Evolutionary conservation across 2,329 filamentous ascomycete genomes (phyloP).

Genomic region (Knoxdaviesia capensis): DNA sequence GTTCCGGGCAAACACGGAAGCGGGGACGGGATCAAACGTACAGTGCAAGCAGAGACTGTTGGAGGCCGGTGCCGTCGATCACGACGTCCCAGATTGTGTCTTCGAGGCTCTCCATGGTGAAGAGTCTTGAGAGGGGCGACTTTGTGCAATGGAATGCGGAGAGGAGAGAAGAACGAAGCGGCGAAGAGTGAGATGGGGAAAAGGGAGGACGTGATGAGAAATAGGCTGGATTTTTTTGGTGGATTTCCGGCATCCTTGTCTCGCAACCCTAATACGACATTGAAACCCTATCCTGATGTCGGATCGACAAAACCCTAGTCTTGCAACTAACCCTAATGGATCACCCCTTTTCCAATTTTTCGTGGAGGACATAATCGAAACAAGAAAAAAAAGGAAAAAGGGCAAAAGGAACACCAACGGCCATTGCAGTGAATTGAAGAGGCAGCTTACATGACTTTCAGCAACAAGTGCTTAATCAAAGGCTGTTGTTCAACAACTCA

Average conservation of each 20-base stretch:
- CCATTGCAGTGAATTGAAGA: no score
- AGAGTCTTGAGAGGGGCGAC: neutral
- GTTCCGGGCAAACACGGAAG: constrained; percentile 1
- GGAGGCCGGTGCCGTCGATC: constrained; percentile 58
- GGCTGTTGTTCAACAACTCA: no score
- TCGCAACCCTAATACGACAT: no score
- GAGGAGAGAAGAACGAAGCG: constrained; percentile 7
- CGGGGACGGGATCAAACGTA: constrained; percentile 21
- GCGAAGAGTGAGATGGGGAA: neutral
- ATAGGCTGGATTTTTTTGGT: neutral
- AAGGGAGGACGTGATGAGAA: neutral
- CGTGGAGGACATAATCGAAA: no score
- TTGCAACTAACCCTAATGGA: no score
- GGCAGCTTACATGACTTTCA: no score
- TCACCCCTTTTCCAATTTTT: no score
- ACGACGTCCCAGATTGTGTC: constrained; percentile 63
- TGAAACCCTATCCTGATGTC: no score
- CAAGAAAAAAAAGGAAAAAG: neutral
- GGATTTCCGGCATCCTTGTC: neutral
- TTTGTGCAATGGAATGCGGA: constrained; percentile 1
- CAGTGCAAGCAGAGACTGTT: constrained; percentile 65
- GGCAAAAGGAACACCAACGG: no score
- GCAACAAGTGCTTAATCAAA: no score
- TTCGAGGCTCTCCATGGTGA: constrained; percentile 50
- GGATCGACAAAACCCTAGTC: no score